phyloP scores from a whole-genome alignment of 2,329 filamentous ascomycete species.

The Fusarium tanahbumbuense region DNA sequence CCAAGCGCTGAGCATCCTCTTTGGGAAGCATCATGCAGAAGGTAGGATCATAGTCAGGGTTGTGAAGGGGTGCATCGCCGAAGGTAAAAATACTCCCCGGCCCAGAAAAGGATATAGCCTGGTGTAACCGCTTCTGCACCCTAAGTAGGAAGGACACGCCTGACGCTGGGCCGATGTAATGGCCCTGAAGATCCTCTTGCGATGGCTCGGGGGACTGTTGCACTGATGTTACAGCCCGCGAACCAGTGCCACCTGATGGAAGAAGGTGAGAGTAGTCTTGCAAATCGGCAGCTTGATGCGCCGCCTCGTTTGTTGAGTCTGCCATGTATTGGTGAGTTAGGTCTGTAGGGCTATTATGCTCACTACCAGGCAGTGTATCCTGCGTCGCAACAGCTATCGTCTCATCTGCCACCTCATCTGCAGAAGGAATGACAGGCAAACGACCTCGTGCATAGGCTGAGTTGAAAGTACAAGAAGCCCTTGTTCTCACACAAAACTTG shows the following conservation, averaged over 20 bases:
- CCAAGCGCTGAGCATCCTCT: conserved; percentile 50
- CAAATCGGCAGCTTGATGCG: conserved; percentile 3
- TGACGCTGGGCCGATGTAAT: conserved; percentile 50
- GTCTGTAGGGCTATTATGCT: conserved; percentile 6
- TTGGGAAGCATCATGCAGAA: conserved; percentile 56
- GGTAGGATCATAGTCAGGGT: conserved; percentile 50
- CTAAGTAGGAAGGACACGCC: conserved; percentile 48
- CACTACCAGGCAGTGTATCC: conserved; percentile 7
- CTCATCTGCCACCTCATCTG: conserved; percentile 16
- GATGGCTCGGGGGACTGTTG: conserved; percentile 47
- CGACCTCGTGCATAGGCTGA: conserved; percentile 44
- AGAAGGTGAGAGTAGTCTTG: conserved; percentile 24
- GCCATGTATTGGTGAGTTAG: conserved; percentile 16
- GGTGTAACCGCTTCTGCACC: conserved; percentile 48
- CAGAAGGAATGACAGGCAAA: conserved; percentile 34
- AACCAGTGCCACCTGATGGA: background rate
- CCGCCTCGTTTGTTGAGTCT: background rate
- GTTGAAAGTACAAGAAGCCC: conserved; percentile 40
- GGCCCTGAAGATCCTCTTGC: conserved; percentile 48
- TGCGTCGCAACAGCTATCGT: conserved; percentile 13
- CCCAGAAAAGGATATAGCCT: conserved; percentile 40
- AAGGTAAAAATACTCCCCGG: conserved; percentile 59
- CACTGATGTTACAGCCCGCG: conserved; percentile 27
- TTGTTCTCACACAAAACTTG: conserved; percentile 39
- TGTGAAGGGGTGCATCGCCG: conserved; percentile 60